Evolutionary conservation across 2,329 filamentous ascomycete genomes (phyloP), one percentile per base, ranked within the genome.

Genomic region (Camptophora hylomeconis): DNA sequence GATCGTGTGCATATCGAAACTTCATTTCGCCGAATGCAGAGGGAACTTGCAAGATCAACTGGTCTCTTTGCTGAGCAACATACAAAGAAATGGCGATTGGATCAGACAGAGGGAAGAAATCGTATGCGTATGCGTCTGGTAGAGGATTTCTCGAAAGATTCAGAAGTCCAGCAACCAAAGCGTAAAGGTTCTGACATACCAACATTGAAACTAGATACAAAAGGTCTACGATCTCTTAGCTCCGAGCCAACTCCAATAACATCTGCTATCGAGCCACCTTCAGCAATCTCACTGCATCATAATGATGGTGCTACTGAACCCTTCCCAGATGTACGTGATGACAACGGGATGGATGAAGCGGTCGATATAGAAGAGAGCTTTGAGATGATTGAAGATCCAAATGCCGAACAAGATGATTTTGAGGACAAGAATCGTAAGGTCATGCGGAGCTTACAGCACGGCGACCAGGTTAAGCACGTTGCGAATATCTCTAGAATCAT

Each of bases 341-440:
- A 41, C 24, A 34, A 39, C n/a, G 49, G 54, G 18, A 40, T 52
- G 5, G 53, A 54, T 22, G 55, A 53, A 23, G 50, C 44, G 16
- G 50, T 50, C 17, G 53, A 63, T 7, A 60, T 75, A 0, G 89
- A 94, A 33, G 89, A 95, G 24, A 92, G 92, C 41, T 98, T 93
- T 48, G 89, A 98, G 55, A 72, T 98, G 41, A 78, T 98, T 5
- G 86, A 95, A 36, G 87, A 94, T 37, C 86, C 87, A 0, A 84
- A 84, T 45, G 80, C 87, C 32, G 73, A 79, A 21, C 71, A 81
- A 15, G 83, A 89, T 41, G 77, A 75, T 1, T 92, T 92, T 38
- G 92, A 98, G 54, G 92, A 98, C 53, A 95, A 94, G 60, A 95
- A 98, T 47, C 72, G 92, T 24, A 94, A 94, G 53, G 87, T 98